Percentiles rank a stretch among this genome's conserved stretches.
phyloP scores from a whole-genome alignment of 495 filamentous ascomycete genomes.

The Talaromyces ruber region DNA sequence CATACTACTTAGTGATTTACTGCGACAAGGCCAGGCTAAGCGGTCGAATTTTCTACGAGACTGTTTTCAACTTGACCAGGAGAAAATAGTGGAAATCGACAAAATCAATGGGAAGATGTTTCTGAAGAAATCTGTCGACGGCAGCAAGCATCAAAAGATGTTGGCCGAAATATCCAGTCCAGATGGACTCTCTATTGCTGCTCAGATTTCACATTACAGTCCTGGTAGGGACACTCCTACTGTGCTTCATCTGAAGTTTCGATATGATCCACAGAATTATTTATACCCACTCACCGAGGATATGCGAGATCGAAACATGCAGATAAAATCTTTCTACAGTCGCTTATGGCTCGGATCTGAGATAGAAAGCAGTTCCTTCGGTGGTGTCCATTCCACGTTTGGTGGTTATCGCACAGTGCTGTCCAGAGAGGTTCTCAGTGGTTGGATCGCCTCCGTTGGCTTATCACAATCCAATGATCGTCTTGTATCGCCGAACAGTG shows the following conservation, averaged over 20 bases:
- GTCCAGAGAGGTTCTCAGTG: not conserved
- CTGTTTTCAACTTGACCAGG: constrained; percentile 73
- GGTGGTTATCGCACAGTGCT: not conserved
- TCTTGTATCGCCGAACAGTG: no score
- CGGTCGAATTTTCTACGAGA: constrained; percentile 87
- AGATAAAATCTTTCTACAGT: constrained; percentile 75
- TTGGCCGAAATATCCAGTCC: constrained; percentile 77
- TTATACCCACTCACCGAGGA: not conserved
- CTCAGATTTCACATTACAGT: not conserved
- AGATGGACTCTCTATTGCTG: constrained; percentile 25
- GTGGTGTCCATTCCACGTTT: not conserved
- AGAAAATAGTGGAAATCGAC: constrained; percentile 77
- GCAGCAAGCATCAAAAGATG: constrained; percentile 46
- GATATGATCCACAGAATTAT: not conserved
- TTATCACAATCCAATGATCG: no score
- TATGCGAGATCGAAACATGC: constrained; percentile 54
- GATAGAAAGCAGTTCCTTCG: no score
- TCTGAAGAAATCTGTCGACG: constrained; percentile 64
- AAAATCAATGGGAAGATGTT: constrained; percentile 65
- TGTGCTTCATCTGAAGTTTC: not conserved
- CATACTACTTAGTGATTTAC: constrained; percentile 81
- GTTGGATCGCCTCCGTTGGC: no score
- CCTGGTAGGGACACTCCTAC: not conserved
- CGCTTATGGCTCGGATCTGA: constrained; percentile 65
- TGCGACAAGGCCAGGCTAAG: constrained; percentile 90